Conservation (phyloP, 202 grass and related monocot species). For the Panicum virgatum region DNA sequence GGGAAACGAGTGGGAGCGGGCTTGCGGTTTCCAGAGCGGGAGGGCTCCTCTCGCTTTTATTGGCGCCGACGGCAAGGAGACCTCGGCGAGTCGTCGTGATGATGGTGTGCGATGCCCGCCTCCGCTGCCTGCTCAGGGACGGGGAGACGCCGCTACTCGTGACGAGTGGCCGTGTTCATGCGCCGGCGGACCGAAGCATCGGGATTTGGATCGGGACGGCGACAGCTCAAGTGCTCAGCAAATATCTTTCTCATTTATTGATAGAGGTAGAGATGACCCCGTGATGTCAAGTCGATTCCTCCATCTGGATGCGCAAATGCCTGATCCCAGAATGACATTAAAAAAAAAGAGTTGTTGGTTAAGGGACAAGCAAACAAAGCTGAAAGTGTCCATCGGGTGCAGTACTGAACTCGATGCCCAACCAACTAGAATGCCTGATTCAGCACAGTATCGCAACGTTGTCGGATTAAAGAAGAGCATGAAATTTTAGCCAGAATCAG, state of each 20-base stretch:
- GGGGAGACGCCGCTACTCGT: background rate
- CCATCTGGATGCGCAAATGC: slow-evolving; percentile 3
- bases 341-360: background rate
- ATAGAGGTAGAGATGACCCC: background rate
- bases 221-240: background rate
- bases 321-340: background rate
- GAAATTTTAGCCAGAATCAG: background rate
- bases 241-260: slow-evolving; percentile 20
- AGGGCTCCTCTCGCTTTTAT: slow-evolving; percentile 10
- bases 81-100: background rate
- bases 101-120: background rate
- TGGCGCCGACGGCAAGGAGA: background rate
- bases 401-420: background rate
- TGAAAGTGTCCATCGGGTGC: background rate
- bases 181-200: background rate
- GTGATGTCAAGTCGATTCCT: no score
- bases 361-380: background rate
- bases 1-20: background rate
- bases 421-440: no score
- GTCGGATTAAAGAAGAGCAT: no score
- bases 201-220: slow-evolving; percentile 13
- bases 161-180: slow-evolving; percentile 20
- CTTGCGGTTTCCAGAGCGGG: slow-evolving; percentile 19
- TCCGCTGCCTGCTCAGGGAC: background rate
- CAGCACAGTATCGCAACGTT: no score